These are phyloP conservation scores for Lactarius indigo DNA, from an alignment of 768 basidiomycete species.

Conservation along the genomic window DNA sequence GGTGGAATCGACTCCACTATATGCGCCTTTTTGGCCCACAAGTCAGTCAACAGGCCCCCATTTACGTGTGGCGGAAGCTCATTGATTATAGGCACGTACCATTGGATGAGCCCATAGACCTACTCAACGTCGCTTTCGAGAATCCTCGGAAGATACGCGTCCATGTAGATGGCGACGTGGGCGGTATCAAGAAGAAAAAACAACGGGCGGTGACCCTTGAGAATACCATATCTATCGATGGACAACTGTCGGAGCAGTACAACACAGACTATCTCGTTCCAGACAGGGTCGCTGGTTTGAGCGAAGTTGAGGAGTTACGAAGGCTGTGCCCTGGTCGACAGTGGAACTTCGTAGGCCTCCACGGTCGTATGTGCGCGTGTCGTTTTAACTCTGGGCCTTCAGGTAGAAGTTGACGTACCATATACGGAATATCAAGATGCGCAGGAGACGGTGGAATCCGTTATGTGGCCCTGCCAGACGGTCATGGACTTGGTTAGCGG, in stretches of 20 bases:
- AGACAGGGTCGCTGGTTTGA: conserved; percentile 78
- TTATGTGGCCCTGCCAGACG: conserved; percentile 77
- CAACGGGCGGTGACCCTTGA: conserved; percentile 33
- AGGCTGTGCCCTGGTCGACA: conserved; percentile 68
- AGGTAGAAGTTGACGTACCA: conserved; percentile 86
- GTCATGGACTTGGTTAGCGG: conserved; percentile 85
- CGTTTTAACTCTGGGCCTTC: conserved; percentile 14
- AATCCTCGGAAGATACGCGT: conserved; percentile 77
- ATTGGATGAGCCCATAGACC: conserved; percentile 76
- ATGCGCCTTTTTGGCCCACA: conserved; percentile 75
- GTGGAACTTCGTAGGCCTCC: conserved; percentile 77
- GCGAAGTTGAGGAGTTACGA: conserved; percentile 74
- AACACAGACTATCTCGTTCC: conserved; percentile 69
- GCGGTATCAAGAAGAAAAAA: conserved; percentile 43
- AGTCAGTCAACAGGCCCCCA: conserved; percentile 39
- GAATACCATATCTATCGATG: not conserved
- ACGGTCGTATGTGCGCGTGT: not conserved
- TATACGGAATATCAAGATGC: conserved; percentile 71
- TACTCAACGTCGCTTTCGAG: conserved; percentile 93
- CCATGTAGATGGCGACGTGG: conserved; percentile 44
- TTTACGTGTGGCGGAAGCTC: not conserved
- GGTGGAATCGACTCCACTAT: conserved; percentile 94
- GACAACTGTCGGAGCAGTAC: conserved; percentile 4
- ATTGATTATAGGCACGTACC: conserved; percentile 58
- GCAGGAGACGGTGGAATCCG: conserved; percentile 51